Conservation (phyloP, 78 protist genomes). For the Polysphondylium violaceum region DNA sequence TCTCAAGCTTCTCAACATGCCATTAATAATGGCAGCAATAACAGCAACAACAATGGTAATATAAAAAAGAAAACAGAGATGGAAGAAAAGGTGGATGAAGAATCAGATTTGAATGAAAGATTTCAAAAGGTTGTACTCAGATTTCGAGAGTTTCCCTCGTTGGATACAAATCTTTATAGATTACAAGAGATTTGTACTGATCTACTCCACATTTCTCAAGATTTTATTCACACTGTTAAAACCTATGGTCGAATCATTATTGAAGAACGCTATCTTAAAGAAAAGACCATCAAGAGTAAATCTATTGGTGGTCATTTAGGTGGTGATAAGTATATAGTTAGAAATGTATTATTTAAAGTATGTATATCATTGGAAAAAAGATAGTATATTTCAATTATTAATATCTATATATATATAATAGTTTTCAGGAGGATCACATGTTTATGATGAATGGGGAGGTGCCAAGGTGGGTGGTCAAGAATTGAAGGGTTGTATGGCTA, state of each 20-base stretch:
- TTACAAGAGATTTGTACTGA: conserved; percentile 78
- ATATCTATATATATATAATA: neutral
- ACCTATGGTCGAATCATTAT: conserved; percentile 87
- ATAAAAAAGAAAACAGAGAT: conserved; percentile 15
- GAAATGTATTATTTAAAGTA: conserved; percentile 71
- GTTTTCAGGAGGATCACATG: conserved; percentile 64
- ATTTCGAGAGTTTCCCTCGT: conserved; percentile 69
- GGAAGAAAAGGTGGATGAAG: neutral
- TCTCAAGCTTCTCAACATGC: neutral
- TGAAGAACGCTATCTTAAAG: conserved; percentile 79
- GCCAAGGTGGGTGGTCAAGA: conserved; percentile 89
- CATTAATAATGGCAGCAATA: neutral
- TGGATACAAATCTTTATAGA: conserved; percentile 62
- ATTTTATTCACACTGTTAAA: conserved; percentile 80
- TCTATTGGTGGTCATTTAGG: conserved; percentile 82
- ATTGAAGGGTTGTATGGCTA: conserved; percentile 79
- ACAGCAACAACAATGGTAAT: neutral
- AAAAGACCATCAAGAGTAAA: conserved; percentile 76
- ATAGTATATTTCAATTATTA: neutral
- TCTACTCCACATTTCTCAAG: conserved; percentile 82
- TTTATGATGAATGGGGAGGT: conserved; percentile 78
- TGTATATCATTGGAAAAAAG: neutral
- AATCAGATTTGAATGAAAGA: conserved; percentile 62
- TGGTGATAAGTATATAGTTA: conserved; percentile 77
- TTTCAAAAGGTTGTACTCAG: conserved; percentile 69